Conservation (phyloP, 768 basidiomycete genomes). For the Tulasnella sp. region DNA sequence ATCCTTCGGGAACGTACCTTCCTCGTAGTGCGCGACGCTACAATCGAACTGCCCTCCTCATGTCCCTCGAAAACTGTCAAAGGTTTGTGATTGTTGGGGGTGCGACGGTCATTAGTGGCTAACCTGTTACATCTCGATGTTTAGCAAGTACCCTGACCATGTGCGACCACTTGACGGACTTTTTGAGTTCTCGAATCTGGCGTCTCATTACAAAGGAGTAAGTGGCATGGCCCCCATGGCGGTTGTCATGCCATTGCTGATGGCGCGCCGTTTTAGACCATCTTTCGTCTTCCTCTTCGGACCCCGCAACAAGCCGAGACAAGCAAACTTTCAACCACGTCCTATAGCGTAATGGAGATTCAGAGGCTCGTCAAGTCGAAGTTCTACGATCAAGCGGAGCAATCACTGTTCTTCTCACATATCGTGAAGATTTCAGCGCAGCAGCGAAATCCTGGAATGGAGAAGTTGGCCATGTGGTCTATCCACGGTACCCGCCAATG, state of each 20-base stretch:
- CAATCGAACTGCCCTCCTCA: constrained; percentile 29
- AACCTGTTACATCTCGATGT: background rate
- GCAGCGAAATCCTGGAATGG: constrained; percentile 19
- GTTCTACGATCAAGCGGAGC: constrained; percentile 28
- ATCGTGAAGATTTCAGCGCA: constrained; percentile 27
- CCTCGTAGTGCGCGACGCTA: constrained; percentile 21
- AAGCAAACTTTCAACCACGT: constrained; percentile 15
- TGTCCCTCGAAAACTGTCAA: background rate
- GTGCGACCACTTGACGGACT: constrained; percentile 33
- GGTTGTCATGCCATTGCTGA: background rate
- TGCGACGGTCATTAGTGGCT: background rate
- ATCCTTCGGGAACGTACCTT: constrained; percentile 37
- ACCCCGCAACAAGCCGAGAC: constrained; percentile 22
- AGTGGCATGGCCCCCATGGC: constrained; percentile 20
- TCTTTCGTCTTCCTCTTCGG: constrained; percentile 40
- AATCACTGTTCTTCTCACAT: constrained; percentile 36
- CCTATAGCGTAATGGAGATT: background rate
- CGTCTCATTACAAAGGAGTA: constrained; percentile 34
- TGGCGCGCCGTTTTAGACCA: constrained; percentile 28
- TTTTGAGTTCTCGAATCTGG: constrained; percentile 30
- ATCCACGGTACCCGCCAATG: too few species aligned
- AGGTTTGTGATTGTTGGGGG: background rate
- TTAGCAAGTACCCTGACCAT: constrained; percentile 37
- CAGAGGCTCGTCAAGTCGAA: background rate
- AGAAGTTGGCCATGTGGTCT: background rate